phyloP scores from a whole-genome alignment of 306 rosid genomes.

The Pyrus bretschneideri region DNA sequence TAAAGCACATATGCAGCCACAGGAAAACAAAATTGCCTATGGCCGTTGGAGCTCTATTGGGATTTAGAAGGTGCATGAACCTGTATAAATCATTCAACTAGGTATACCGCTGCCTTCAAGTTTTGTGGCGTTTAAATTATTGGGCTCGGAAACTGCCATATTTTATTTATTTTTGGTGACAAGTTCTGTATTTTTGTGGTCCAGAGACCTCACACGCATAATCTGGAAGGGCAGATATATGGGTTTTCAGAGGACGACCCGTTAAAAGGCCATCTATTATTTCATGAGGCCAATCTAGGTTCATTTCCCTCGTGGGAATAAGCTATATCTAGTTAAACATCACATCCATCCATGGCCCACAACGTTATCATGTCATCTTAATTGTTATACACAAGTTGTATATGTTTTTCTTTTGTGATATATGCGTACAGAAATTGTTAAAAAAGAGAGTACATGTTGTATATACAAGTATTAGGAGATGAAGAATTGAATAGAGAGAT shows the following conservation, averaged over 20 bases:
- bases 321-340: not conserved
- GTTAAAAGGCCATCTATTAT: not conserved
- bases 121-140: not conserved
- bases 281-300: not conserved
- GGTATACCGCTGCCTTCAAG: not conserved
- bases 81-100: slow-evolving; percentile 9
- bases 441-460: not conserved
- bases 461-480: too few relatives aligned
- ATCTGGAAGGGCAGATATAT: not conserved
- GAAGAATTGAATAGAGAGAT: too few relatives aligned
- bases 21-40: not conserved
- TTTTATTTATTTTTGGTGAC: not conserved
- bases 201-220: not conserved
- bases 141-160: not conserved
- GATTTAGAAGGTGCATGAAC: slow-evolving; percentile 18
- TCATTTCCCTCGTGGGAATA: not conserved
- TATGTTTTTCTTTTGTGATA: not conserved
- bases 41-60: not conserved
- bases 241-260: not conserved
- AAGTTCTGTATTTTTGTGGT: not conserved
- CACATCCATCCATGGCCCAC: not conserved
- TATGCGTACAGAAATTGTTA: not conserved
- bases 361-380: not conserved
- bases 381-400: not conserved
- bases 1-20: too few relatives aligned